Base-by-base conservation (phyloP, 495 filamentous ascomycete species). In the Penicillium bovifimosum region DNA sequence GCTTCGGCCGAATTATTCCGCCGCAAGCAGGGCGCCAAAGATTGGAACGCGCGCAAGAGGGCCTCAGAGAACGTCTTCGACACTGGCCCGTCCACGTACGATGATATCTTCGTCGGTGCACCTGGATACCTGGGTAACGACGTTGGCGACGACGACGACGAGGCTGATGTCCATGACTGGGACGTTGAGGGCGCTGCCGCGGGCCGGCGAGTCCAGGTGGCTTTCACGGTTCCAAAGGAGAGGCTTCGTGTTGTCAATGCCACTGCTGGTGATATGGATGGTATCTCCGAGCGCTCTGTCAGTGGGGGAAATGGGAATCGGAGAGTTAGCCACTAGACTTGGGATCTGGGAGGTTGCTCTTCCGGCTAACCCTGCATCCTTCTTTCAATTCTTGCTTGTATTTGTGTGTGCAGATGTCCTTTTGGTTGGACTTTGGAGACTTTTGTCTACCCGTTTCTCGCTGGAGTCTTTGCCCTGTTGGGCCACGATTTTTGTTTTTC, bases 211-310 rank as follows among this genome's bases (percentile, higher is more conserved):
- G 91, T 97, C 53, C 92, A 97, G 71, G 81, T 95, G 54, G 95
- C 95, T 75, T 97, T 95, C 67, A 95, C 91, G 1, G 88, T 95
- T 50, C 92, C 92, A 41, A 86, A 82, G 65, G 86, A 90, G 71
- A 81, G 78, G 65, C 64, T 97, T 58, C 75, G 92, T 43, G 90
- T 97, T 10, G 91, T 96, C 8, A 97, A 97, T 71, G 81, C 70
- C 9, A 63, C 67, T 0, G 67, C 66, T 1, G 48, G 59, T 0
- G 69, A 75, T 36, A 50, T 71, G 58, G 68, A 72, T 47, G 60
- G 62, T 40, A 24, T 65, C 18, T 73, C 70, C 6, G 63, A 66
- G 56, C 53, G 50, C 1, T 69, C 68, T 13, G 41, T 61, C 36
- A 71, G 59, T 41, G 50, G 64, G 11, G 59, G 48, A 6, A 58